phyloP scores from a whole-genome alignment of 2,329 filamentous ascomycete species.

The Cladorrhinum sp. region DNA sequence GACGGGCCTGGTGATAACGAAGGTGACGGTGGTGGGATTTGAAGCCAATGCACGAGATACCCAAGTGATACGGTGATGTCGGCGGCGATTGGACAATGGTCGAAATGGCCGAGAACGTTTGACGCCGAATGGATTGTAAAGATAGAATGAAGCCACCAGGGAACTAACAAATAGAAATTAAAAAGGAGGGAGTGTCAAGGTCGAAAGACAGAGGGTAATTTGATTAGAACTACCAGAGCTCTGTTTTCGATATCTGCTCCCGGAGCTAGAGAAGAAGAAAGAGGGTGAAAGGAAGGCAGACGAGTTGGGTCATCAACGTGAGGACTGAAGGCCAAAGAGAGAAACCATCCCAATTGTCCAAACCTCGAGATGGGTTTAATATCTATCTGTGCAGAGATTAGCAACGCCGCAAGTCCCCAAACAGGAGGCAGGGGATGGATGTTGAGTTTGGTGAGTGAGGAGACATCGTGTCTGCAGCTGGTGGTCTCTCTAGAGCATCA shows the following conservation, averaged over 20 bases:
- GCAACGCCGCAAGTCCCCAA: not conserved
- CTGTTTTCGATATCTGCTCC: slow-evolving; percentile 35
- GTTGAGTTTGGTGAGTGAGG: slow-evolving; percentile 4
- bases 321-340: slow-evolving; percentile 25
- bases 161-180: slow-evolving; percentile 5
- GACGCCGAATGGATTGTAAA: not conserved
- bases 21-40: not conserved
- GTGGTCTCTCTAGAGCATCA: slow-evolving; percentile 8
- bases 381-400: slow-evolving; percentile 9
- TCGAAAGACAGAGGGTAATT: slow-evolving; percentile 31
- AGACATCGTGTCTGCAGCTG: slow-evolving; percentile 2
- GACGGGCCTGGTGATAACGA: slow-evolving; percentile 5
- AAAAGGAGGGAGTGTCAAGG: slow-evolving; percentile 24
- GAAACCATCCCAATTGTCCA: slow-evolving; percentile 11
- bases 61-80: slow-evolving; percentile 13
- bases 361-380: slow-evolving; percentile 23
- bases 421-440: slow-evolving; percentile 5
- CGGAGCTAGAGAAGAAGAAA: slow-evolving; percentile 22
- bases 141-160: slow-evolving; percentile 6
- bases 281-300: slow-evolving; percentile 5
- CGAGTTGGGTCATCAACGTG: slow-evolving; percentile 21
- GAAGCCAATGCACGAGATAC: slow-evolving; percentile 10
- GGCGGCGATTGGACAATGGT: slow-evolving; percentile 13
- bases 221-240: slow-evolving; percentile 48
- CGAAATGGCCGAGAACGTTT: not conserved